Percentiles rank a stretch among this genome's conserved stretches.
These are phyloP conservation scores for Colletotrichum gigasporum DNA, from an alignment of 2,329 filamentous ascomycete genomes.

Conservation along the genomic window DNA sequence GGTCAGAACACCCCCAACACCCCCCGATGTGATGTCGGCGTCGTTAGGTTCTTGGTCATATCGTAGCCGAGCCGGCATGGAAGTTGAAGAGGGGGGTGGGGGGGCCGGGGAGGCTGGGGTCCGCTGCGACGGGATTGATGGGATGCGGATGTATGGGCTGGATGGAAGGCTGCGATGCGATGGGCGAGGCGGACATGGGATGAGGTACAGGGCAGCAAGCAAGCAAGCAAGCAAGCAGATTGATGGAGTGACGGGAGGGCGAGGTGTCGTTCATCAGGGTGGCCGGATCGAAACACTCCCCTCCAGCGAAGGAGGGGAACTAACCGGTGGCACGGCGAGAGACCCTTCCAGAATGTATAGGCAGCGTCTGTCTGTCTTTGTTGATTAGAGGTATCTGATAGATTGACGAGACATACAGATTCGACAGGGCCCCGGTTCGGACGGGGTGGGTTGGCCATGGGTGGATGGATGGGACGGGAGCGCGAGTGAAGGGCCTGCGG, in stretches of 20 bases:
- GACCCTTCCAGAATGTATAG: not conserved
- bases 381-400: not conserved
- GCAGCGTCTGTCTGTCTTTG: too few species aligned
- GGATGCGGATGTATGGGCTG: not conserved
- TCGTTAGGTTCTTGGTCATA: not conserved
- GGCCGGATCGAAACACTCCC: not conserved
- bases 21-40: too few species aligned
- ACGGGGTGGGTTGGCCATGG: too few species aligned
- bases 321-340: not conserved
- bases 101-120: too few species aligned
- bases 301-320: not conserved
- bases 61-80: too few species aligned
- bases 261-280: not conserved
- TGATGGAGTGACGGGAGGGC: not conserved
- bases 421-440: conserved; percentile 17
- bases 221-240: not conserved
- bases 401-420: not conserved
- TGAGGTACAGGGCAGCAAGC: not conserved
- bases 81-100: too few species aligned
- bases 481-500: not conserved
- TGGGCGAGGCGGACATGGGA: not conserved
- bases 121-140: not conserved
- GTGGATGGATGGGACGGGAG: not conserved
- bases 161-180: not conserved
- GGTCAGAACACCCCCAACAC: too few species aligned